Evolutionary conservation across 768 basidiomycete species (phyloP).

Genomic region (Calocybe cyanea): DNA sequence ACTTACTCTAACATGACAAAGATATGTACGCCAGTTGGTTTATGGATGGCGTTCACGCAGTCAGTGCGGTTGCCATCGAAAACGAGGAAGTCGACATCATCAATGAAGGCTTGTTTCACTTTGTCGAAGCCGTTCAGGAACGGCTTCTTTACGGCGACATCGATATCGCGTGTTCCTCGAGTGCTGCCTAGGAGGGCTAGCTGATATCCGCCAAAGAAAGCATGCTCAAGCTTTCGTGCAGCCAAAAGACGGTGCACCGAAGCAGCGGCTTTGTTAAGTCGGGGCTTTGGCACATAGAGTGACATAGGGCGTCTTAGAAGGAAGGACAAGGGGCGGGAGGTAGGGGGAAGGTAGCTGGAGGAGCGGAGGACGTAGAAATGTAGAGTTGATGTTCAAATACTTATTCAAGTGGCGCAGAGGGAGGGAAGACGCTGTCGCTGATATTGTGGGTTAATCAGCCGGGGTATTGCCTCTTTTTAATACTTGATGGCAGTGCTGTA

Average conservation of each 20-base stretch:
- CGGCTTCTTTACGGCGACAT: constrained; percentile 9
- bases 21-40: constrained; percentile 7
- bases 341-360: neutral
- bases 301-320: constrained; percentile 1
- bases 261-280: constrained; percentile 8
- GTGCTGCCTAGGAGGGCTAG: constrained; percentile 7
- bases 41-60: constrained; percentile 9
- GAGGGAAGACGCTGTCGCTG: neutral
- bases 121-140: constrained; percentile 11
- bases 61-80: constrained; percentile 11
- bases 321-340: neutral
- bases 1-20: constrained; percentile 11
- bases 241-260: constrained; percentile 5
- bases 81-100: constrained; percentile 8
- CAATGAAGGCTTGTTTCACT: constrained; percentile 12
- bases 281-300: constrained; percentile 1
- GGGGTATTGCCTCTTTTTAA: neutral
- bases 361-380: neutral
- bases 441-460: neutral
- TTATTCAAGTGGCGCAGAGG: neutral
- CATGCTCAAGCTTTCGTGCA: constrained; percentile 9
- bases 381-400: neutral
- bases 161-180: constrained; percentile 10
- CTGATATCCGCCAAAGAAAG: constrained; percentile 12
- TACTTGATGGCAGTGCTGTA: neutral